A percentile compares a stretch with the other conserved stretches of the same genome.
These are phyloP conservation scores for Aspergillus luchuensis DNA, from an alignment of 2,329 filamentous ascomycete species.

Conservation along the genomic window DNA sequence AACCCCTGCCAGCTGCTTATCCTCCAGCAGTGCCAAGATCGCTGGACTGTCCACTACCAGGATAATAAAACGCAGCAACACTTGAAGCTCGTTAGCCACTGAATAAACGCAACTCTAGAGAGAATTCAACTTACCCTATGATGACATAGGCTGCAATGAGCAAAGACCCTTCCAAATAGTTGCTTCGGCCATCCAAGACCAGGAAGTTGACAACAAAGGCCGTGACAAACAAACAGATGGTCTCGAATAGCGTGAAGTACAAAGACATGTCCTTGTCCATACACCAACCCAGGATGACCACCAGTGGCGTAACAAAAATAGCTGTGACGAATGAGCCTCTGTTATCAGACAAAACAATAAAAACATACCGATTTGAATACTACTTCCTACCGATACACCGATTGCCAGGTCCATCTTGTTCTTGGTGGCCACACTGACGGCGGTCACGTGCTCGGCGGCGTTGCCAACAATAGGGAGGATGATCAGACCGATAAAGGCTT, in stretches of 20 bases:
- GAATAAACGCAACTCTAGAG: neutral
- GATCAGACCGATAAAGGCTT: conserved; percentile 75
- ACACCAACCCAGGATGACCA: conserved; percentile 77
- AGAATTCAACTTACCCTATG: conserved; percentile 57
- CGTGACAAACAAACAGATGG: conserved; percentile 75
- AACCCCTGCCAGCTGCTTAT: neutral
- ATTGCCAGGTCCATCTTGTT: conserved; percentile 86
- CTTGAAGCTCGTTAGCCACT: conserved; percentile 17
- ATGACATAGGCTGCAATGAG: conserved; percentile 78
- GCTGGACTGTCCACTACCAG: conserved; percentile 31
- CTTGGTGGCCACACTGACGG: conserved; percentile 76
- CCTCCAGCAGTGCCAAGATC: conserved; percentile 25
- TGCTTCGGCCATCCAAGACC: conserved; percentile 78
- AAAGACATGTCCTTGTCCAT: conserved; percentile 70
- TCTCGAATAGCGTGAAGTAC: conserved; percentile 64
- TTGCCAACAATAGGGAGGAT: conserved; percentile 80
- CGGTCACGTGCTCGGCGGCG: conserved; percentile 78
- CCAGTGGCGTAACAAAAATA: conserved; percentile 74
- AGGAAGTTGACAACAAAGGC: conserved; percentile 85
- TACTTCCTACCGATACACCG: conserved; percentile 76
- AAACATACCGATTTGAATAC: conserved; percentile 67
- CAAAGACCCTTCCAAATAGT: conserved; percentile 77
- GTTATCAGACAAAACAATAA: neutral
- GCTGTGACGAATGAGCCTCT: conserved; percentile 42
- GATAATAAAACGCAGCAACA: conserved; percentile 50